Evolutionary conservation across 2,329 filamentous ascomycete species (phyloP).

Genomic region (Orbilia quercus): DNA sequence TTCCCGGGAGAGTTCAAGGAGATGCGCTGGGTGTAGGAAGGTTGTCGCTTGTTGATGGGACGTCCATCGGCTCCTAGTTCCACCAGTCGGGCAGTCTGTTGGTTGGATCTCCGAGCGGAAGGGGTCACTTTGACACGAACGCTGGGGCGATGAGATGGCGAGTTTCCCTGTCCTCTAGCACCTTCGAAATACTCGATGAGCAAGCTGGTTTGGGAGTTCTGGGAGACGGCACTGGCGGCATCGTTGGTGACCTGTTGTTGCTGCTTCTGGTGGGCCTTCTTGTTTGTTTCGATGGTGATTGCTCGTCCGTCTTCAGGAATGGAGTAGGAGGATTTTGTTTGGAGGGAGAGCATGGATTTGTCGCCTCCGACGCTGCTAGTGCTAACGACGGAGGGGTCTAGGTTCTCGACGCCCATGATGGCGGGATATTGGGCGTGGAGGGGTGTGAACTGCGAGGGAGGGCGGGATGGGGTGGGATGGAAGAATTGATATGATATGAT

Average conservation of each 20-base stretch:
- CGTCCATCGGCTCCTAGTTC: conserved; percentile 56
- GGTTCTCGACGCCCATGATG: conserved; percentile 49
- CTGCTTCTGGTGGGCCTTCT: conserved; percentile 70
- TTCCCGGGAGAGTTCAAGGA: conserved; percentile 58
- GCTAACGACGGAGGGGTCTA: conserved; percentile 53
- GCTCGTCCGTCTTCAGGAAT: conserved; percentile 88
- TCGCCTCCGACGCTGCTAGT: conserved; percentile 54
- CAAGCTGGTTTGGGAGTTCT: conserved; percentile 84
- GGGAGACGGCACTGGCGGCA: conserved; percentile 66
- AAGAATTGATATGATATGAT: too few species aligned
- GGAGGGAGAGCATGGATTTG: conserved; percentile 68
- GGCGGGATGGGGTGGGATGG: background rate
- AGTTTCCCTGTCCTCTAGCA: conserved; percentile 71
- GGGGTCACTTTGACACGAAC: conserved; percentile 84
- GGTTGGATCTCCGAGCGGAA: conserved; percentile 67
- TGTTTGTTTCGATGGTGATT: conserved; percentile 86
- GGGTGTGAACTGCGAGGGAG: background rate
- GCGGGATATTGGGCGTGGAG: background rate
- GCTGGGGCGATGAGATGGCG: conserved; percentile 78
- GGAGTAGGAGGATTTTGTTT: conserved; percentile 79
- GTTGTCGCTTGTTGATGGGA: conserved; percentile 54
- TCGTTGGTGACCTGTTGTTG: conserved; percentile 68
- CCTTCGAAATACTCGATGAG: conserved; percentile 96
- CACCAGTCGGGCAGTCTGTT: conserved; percentile 57
- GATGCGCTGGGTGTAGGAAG: conserved; percentile 59